Evolutionary conservation across 768 basidiomycete genomes (phyloP).

Genomic region (Tricholoma furcatifolium): DNA sequence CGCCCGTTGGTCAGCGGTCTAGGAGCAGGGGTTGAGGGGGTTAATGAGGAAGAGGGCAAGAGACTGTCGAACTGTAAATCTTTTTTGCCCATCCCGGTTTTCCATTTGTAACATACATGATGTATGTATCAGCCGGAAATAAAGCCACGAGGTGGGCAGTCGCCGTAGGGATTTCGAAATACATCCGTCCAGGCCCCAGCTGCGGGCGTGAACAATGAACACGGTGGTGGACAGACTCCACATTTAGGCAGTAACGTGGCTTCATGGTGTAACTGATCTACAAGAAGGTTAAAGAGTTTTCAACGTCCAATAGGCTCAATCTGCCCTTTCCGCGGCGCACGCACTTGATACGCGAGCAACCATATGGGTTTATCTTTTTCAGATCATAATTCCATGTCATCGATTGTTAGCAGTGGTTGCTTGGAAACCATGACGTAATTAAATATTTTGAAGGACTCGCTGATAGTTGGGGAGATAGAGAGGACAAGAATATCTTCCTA

Average conservation of each 20-base stretch:
- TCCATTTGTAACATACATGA: slow-evolving; percentile 3
- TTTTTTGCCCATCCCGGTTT: not conserved
- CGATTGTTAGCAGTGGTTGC: not conserved
- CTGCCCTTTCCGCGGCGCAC: slow-evolving; percentile 6
- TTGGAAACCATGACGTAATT: not conserved
- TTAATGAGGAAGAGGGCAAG: not conserved
- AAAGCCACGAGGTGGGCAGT: slow-evolving; percentile 17
- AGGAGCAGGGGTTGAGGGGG: not conserved
- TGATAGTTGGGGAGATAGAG: too few relatives aligned
- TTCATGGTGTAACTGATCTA: too few relatives aligned
- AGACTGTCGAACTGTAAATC: not conserved
- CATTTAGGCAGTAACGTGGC: too few relatives aligned
- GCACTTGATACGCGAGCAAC: not conserved
- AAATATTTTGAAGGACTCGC: too few relatives aligned
- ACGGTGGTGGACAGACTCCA: not conserved
- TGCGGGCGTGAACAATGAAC: not conserved
- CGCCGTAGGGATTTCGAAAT: slow-evolving; percentile 3
- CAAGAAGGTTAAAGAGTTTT: too few relatives aligned
- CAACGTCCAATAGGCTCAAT: not conserved
- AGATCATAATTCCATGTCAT: not conserved
- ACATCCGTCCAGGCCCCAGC: not conserved
- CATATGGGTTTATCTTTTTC: not conserved
- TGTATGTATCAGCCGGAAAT: slow-evolving; percentile 16
- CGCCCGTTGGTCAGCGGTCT: not conserved
- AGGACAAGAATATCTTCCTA: too few relatives aligned